A percentile compares a stretch with the other conserved stretches of the same genome.
Conservation (phyloP, 495 filamentous ascomycete species). For the Platismatia glauca region DNA sequence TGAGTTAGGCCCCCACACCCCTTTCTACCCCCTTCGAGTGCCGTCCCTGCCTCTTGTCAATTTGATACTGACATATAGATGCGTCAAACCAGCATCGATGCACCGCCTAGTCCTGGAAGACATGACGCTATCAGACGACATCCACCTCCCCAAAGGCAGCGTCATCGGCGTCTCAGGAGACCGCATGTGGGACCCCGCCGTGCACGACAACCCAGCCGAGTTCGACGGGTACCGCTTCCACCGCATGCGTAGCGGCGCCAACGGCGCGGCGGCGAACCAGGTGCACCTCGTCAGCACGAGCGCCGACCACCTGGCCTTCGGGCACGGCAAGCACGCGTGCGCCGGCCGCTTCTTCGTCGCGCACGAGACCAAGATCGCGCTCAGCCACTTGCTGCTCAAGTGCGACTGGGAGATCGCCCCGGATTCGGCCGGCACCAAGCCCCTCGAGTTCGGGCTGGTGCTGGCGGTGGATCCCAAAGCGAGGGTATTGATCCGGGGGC, state of each 20-base stretch:
- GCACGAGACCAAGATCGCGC: neutral
- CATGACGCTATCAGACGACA: neutral
- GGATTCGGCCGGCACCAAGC: neutral
- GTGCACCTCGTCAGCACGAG: neutral
- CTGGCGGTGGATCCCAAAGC: neutral
- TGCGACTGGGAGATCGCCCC: neutral
- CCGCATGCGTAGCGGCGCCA: neutral
- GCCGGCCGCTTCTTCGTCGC: neutral
- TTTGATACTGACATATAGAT: neutral
- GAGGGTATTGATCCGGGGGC: neutral
- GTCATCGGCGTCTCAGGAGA: neutral
- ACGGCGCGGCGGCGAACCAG: neutral
- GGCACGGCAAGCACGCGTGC: neutral
- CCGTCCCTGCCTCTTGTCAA: neutral
- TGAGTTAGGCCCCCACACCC: neutral
- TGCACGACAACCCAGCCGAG: neutral
- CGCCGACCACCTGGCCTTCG: neutral
- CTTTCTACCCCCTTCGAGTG: neutral
- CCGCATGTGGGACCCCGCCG: neutral
- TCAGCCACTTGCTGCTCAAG: neutral
- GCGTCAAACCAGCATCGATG: neutral
- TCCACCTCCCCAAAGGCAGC: neutral
- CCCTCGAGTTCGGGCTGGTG: neutral
- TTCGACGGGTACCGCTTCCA: neutral
- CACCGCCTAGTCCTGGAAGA: neutral